Percentiles rank a stretch among this genome's conserved stretches.
These are phyloP conservation scores for Venturia carpophila DNA, from an alignment of 2,329 filamentous ascomycete species.

Conservation along the genomic window DNA sequence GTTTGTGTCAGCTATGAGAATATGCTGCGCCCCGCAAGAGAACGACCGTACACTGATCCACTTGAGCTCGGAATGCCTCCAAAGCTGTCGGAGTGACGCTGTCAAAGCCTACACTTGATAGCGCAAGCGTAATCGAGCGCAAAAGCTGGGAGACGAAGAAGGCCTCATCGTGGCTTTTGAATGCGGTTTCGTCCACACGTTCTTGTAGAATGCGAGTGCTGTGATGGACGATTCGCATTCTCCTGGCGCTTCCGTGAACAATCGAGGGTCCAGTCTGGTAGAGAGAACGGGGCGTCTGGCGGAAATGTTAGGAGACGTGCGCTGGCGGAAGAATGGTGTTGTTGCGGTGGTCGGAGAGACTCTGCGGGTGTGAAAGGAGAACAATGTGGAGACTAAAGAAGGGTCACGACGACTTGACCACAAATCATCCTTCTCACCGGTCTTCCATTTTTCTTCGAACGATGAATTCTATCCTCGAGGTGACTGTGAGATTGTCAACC, in stretches of 20 bases:
- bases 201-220: conserved; percentile 4
- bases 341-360: not conserved
- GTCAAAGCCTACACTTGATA: conserved; percentile 48
- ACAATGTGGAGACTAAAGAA: not conserved
- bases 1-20: not conserved
- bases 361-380: not conserved
- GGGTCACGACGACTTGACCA: conserved; percentile 4
- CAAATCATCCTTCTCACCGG: not conserved
- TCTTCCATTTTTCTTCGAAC: not conserved
- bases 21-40: conserved; percentile 16
- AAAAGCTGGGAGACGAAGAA: conserved; percentile 48
- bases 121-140: conserved; percentile 46
- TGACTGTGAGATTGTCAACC: not conserved
- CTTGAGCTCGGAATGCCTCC: conserved; percentile 46
- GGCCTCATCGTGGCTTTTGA: conserved; percentile 36
- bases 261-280: not conserved
- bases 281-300: not conserved
- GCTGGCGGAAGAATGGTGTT: not conserved
- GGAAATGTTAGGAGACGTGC: not conserved
- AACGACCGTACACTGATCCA: conserved; percentile 50
- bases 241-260: not conserved
- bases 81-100: conserved; percentile 48
- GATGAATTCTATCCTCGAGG: not conserved
- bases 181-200: not conserved
- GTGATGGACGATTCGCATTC: conserved; percentile 1